Percentiles rank a stretch among this genome's conserved stretches.
Evolutionary conservation across 2,329 filamentous ascomycete genomes (phyloP).

Genomic region (Aspergillus proliferans): DNA sequence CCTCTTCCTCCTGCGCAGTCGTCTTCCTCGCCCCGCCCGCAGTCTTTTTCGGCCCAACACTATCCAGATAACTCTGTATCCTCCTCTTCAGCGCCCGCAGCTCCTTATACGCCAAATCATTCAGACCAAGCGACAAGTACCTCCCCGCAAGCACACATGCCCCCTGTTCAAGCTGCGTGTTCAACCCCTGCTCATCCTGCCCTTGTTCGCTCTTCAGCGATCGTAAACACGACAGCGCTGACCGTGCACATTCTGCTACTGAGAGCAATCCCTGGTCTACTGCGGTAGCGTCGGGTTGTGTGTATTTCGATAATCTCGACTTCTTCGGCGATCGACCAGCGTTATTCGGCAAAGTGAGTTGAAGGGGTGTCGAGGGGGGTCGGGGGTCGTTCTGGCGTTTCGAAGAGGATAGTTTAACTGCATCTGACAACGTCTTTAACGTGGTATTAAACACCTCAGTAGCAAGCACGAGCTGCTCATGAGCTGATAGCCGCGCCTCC

Average conservation of each 20-base stretch:
- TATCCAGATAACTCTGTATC: constrained; percentile 27
- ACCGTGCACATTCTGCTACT: constrained; percentile 35
- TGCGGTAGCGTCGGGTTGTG: constrained; percentile 1
- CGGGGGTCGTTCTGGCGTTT: constrained; percentile 8
- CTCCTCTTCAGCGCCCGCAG: constrained; percentile 34
- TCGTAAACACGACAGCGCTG: constrained; percentile 35
- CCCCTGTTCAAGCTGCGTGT: constrained; percentile 38
- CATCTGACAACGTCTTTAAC: constrained; percentile 38
- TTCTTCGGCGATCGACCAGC: constrained; percentile 19
- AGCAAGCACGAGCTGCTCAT: constrained; percentile 37
- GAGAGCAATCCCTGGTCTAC: constrained; percentile 21
- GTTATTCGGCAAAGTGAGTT: constrained; percentile 25
- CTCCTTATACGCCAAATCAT: constrained; percentile 37
- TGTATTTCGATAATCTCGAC: constrained; percentile 10
- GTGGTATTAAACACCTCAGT: constrained; percentile 43
- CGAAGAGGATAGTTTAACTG: constrained; percentile 19
- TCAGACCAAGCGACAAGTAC: constrained; percentile 34
- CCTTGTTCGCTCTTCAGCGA: constrained; percentile 26
- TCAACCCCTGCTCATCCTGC: constrained; percentile 17
- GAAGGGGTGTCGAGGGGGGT: constrained; percentile 14
- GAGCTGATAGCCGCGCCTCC: constrained; percentile 25
- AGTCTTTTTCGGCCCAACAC: constrained; percentile 11
- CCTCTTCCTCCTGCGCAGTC: constrained; percentile 19
- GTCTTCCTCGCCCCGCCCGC: constrained; percentile 6
- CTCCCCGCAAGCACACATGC: constrained; percentile 38